Evolutionary conservation across 768 basidiomycete genomes (phyloP), one percentile per base, ranked within the genome.

Genomic region (Termitomyces sp.): DNA sequence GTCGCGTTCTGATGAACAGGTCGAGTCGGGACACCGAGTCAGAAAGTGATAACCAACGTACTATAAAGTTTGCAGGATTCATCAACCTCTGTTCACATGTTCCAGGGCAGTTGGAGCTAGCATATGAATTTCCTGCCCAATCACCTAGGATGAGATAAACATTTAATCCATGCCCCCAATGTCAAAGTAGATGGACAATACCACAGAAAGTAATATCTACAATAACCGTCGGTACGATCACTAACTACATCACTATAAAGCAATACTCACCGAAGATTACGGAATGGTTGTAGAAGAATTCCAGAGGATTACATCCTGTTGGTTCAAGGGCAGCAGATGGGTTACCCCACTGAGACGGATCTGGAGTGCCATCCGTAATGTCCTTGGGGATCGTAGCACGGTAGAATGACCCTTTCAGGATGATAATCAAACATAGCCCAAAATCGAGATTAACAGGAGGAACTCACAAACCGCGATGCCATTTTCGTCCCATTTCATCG

Each of bases 401-500:
- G 67, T 89, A 91, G 67, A 92, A 92, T 6, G 86, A 90, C 86
- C 86, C 89, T 91, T 31, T 4, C 33, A 21, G 55, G 28, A 31
- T 15, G 9, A 58, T 35, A 50, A 48, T 62, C 23, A 63, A 45
- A 43, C 7, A 11, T 41, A 41, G 50, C 30, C 12, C 26, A 10
- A 35, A 30, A 23, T 15, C 23, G 38, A 4, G 19, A 15, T 19
- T 3, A 23, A 10, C 11, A 15, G 33, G 45, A 14, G 37, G 9
- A n/a, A 75, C 89, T 67, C 59, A 91, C 89, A 91, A 60, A 90
- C 79, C 41, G 84, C 80, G 55, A 92, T 90, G 1, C 85, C 84
- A 58, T 75, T 77, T 57, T 84, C 80, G 64, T 93, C 89, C 93
- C 93, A 94, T 63, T 88, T 87, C 89, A 92, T 91, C 1, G 84